These are phyloP conservation scores for Daucus carota DNA, from an alignment of 129 eudicot genomes.

Conservation along the genomic window DNA sequence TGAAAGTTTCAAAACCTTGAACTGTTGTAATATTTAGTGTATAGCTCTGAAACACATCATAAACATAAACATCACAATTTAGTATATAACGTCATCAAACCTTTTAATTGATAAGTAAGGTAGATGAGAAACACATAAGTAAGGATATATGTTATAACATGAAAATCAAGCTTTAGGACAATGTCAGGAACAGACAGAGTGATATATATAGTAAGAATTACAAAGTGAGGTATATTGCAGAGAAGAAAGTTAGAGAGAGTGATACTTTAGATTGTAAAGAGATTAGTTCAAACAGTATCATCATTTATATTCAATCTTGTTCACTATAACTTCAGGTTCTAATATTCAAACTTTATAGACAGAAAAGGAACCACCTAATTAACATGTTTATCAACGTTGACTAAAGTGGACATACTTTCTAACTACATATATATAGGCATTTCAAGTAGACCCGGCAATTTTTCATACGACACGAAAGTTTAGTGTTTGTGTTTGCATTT, in stretches of 20 bases:
- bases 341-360: background rate
- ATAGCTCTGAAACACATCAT: slow-evolving; percentile 56
- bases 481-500: too few relatives aligned
- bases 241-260: background rate
- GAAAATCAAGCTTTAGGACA: background rate
- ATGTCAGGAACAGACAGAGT: background rate
- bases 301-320: background rate
- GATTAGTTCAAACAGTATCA: background rate
- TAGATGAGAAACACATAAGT: background rate
- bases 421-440: background rate
- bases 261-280: background rate
- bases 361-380: background rate
- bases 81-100: background rate
- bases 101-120: background rate
- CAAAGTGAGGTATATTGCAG: background rate
- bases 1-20: slow-evolving; percentile 87
- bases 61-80: background rate
- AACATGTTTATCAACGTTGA: background rate
- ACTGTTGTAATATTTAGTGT: slow-evolving; percentile 93
- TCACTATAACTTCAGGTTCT: background rate
- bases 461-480: too few relatives aligned
- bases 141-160: background rate
- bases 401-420: background rate
- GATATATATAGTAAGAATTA: background rate
- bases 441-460: too few relatives aligned